A percentile compares a stretch with the other conserved stretches of the same genome.
phyloP scores from a whole-genome alignment of 805 yeast species.

The Lachancea lanzarotensis region DNA sequence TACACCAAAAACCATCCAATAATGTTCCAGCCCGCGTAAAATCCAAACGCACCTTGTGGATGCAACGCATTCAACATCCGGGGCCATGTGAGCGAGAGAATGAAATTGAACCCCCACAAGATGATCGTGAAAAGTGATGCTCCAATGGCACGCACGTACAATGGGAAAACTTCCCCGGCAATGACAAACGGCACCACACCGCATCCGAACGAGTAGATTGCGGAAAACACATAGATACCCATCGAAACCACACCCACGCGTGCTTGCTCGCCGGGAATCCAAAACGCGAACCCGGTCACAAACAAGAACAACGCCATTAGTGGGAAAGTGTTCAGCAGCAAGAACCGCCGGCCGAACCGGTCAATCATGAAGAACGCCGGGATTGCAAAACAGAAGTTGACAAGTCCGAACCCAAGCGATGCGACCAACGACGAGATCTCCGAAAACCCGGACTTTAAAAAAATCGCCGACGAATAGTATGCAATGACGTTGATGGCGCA shows the following conservation, averaged over 20 bases:
- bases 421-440: constrained; percentile 63
- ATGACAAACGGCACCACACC: constrained; percentile 90
- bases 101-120: constrained; percentile 67
- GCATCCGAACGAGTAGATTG: constrained; percentile 75
- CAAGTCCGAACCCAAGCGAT: constrained; percentile 80
- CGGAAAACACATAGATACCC: constrained; percentile 68
- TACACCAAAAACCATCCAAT: constrained; percentile 64
- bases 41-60: constrained; percentile 82
- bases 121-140: constrained; percentile 75
- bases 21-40: constrained; percentile 81
- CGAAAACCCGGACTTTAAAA: constrained; percentile 58
- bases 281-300: constrained; percentile 65
- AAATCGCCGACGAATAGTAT: constrained; percentile 74
- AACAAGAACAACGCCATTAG: constrained; percentile 54
- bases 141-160: constrained; percentile 72
- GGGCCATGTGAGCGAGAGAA: constrained; percentile 76
- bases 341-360: constrained; percentile 62
- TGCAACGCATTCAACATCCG: constrained; percentile 57
- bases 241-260: constrained; percentile 61
- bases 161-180: constrained; percentile 78
- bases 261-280: constrained; percentile 48
- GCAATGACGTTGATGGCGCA: constrained; percentile 89
- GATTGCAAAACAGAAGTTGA: constrained; percentile 72
- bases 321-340: constrained; percentile 55
- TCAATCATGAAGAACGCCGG: constrained; percentile 82